Base-by-base conservation (phyloP, 805 yeast genomes). In the Nematodospora valgi region DNA sequence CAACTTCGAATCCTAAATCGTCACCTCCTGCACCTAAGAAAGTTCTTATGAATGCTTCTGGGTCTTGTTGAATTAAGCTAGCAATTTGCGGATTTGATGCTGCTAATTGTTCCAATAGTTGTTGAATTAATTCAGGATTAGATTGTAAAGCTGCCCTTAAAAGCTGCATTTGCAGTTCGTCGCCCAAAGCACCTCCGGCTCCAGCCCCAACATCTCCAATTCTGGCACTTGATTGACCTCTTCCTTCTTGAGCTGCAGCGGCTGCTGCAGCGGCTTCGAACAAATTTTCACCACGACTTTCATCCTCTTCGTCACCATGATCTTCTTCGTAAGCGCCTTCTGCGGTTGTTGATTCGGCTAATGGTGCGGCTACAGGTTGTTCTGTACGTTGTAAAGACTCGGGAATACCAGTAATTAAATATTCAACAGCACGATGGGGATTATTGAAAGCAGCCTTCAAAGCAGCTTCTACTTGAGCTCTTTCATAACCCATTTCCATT, bases 371-470 rank as follows among this genome's bases (percentile, higher is more conserved):
- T 4, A 34, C 33, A 4, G 52, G 44, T 8, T 52, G 49, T 17
- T 55, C 56, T 12, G 60, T 64, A 12, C 54, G 64, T 43, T 60
- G 73, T 43, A 75, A 58, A 20, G 66, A 57, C 50, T 82, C 91
- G 15, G 96, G 96, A 28, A 91, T 76, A 3, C 97, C 98, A 30
- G 89, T 86, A 45, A 93, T 67, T 33, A 93, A 70, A 58, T 91
- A 89, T 58, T 93, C 98, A 10, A 93, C 98, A 0, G 98, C 98
- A 51, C 98, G 80, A 57, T 91, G 98, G 14, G 98, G 98, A 62
- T 93, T 89, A 64, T 91, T 91, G 67, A 80, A 93, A 1, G 98
- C 98, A 11, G 96, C 95, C 49, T 94, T 79, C 56, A 93, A 67
- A 0, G 98, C 98, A 30, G 79, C 76, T 62, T 86, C 94, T 17